Percentiles rank a stretch among this genome's conserved stretches.
Evolutionary conservation across 192 early-diverging fungal species (phyloP).

Genomic region (Geranomyces michiganensis): DNA sequence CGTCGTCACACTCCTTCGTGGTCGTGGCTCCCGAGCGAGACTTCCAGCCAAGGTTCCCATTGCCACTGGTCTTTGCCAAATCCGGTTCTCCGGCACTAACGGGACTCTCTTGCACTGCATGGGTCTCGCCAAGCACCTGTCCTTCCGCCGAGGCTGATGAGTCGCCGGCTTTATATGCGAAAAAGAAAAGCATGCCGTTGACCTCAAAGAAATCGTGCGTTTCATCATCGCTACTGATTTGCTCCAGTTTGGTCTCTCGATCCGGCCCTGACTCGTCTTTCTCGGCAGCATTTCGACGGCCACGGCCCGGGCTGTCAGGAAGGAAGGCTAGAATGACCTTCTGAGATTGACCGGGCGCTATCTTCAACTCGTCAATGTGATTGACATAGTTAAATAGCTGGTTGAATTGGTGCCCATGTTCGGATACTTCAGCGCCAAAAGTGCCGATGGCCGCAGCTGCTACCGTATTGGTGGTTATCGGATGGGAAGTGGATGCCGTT

Average conservation of each 20-base stretch:
- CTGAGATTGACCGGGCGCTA: conserved; percentile 68
- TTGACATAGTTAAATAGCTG: conserved; percentile 94
- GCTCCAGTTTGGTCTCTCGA: conserved; percentile 8
- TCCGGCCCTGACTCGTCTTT: conserved; percentile 22
- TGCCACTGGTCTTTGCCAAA: not conserved
- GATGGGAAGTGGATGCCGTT: not conserved
- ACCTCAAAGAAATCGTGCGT: conserved; percentile 72
- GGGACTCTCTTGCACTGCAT: not conserved
- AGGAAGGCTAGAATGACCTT: conserved; percentile 82
- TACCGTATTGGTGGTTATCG: conserved; percentile 68
- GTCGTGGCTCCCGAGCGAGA: conserved; percentile 8
- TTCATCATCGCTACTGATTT: conserved; percentile 57
- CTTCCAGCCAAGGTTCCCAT: not conserved
- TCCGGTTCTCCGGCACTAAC: conserved; percentile 26
- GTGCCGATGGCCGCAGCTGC: conserved; percentile 58
- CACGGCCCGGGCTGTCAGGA: conserved; percentile 49
- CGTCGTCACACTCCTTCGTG: conserved; percentile 1
- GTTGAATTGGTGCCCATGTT: conserved; percentile 69
- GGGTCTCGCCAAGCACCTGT: not conserved
- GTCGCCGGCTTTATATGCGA: conserved; percentile 58
- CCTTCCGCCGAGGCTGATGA: not conserved
- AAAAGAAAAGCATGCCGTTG: conserved; percentile 83
- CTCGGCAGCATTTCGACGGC: conserved; percentile 33
- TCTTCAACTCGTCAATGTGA: conserved; percentile 68
- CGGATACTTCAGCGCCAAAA: conserved; percentile 32